Base-by-base conservation (phyloP, 495 filamentous ascomycete species). In the Xylaria castorea region DNA sequence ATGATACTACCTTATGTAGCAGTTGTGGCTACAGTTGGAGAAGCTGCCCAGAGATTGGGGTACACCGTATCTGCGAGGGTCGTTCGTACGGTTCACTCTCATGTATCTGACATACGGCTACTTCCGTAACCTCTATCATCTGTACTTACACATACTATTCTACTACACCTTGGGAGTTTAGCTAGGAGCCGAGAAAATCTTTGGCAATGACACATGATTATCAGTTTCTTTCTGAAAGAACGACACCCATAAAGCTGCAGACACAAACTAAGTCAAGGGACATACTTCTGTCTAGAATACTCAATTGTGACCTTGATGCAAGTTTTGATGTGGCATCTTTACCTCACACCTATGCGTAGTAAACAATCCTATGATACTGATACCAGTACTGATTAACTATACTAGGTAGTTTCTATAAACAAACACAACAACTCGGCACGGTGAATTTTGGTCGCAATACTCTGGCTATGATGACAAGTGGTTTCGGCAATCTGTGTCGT, bases 401-500 rank as follows among this genome's bases (percentile, higher is more conserved):
- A 16, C 51, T 25, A 25, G 12, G 16, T 20, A 46, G 16, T 18
- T 14, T 20, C 44, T 46, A 18, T 20, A 51, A n/a, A 18, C 5
- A 51, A 51, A 9, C 8, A 7, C n/a, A 9, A 9, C 25, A 27
- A 30, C 11, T 27, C 22, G 51, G 1, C 4, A 55, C 5, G 11
- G 22, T 1, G 51, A 30, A 27, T 30, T 30, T 27, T 55, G 2
- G 12, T 55, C n/a, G 22, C 50, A 12, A 55, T 30, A 16, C 51
- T 9, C 51, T 16, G 25, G 51, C 27, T 22, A 32, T 57, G 27
- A 57, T 18, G 27, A 32, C 27, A 7, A 32, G 27, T 32, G 27
- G 53, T 9, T 57, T 57, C 53, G 53, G 53, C 53, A 57, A 57
- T 57, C 27, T 30, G 2, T 57, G 53, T 32, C 53, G 27, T 57